These are phyloP conservation scores for Backusella liffmaniae DNA, from an alignment of 192 early-diverging fungal species.

Conservation along the genomic window DNA sequence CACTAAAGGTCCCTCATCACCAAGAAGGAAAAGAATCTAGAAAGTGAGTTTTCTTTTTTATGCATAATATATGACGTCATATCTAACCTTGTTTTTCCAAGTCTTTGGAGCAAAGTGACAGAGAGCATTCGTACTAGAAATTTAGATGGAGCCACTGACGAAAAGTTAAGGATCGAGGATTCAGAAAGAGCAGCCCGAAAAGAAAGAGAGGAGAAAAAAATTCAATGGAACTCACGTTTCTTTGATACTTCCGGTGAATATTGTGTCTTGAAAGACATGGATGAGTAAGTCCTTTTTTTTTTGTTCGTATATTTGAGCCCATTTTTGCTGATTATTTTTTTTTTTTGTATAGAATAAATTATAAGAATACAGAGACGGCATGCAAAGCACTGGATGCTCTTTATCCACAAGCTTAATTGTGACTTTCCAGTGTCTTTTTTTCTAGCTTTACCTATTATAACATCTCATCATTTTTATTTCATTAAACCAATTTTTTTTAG, in stretches of 20 bases:
- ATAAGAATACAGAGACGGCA: not conserved
- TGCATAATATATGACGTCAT: not conserved
- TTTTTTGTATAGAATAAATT: conserved; percentile 18
- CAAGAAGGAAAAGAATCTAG: conserved; percentile 88
- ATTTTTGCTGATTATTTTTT: not conserved
- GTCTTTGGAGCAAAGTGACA: conserved; percentile 77
- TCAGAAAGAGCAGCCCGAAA: conserved; percentile 50
- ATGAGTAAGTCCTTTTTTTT: conserved; percentile 13
- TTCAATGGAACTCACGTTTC: conserved; percentile 30
- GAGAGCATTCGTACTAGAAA: conserved; percentile 59
- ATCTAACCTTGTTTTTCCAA: not conserved
- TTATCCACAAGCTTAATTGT: not conserved
- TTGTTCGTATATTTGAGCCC: not conserved
- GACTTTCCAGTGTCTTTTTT: not conserved
- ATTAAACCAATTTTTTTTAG: not conserved
- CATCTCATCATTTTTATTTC: too few relatives aligned
- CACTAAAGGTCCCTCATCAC: conserved; percentile 24
- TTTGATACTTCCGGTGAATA: conserved; percentile 24
- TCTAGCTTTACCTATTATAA: not conserved
- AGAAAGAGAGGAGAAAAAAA: conserved; percentile 21
- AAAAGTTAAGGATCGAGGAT: conserved; percentile 75
- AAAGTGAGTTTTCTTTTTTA: conserved; percentile 37
- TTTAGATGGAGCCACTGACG: conserved; percentile 62
- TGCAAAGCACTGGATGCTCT: not conserved
- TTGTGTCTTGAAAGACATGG: conserved; percentile 20